Percentiles rank a stretch among this genome's conserved stretches.
Conservation (phyloP, 2,329 filamentous ascomycete genomes). For the Furcasterigmium furcatum region DNA sequence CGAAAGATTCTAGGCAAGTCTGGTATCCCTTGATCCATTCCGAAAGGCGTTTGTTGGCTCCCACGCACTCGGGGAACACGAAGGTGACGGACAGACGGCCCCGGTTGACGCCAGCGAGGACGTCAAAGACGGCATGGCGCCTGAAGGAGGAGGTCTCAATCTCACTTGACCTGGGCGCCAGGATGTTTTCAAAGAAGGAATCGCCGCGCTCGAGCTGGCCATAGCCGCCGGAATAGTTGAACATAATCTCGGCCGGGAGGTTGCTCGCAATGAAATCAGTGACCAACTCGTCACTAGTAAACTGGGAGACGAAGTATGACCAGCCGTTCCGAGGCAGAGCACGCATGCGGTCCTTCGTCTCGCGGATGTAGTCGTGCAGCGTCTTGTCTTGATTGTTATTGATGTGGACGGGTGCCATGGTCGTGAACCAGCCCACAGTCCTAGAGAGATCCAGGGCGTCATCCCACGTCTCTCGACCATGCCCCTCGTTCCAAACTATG, state of each 20-base stretch:
- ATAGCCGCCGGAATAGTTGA: constrained; percentile 44
- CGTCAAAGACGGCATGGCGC: neutral
- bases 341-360: neutral
- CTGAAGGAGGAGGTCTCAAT: neutral
- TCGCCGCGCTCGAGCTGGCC: constrained; percentile 34
- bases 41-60: no score
- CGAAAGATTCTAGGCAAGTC: no score
- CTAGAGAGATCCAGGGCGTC: constrained; percentile 21
- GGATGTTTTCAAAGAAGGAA: no score
- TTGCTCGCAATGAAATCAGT: neutral
- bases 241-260: constrained; percentile 39
- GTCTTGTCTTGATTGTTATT: no score
- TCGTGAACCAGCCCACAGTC: constrained; percentile 36
- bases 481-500: constrained; percentile 27
- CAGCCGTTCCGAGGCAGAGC: no score
- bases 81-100: neutral
- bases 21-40: neutral
- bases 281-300: no score
- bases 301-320: no score
- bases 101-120: neutral
- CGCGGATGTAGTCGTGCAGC: no score
- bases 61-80: neutral
- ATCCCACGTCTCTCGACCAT: constrained; percentile 29
- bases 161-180: neutral
- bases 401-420: constrained; percentile 23